Percentiles rank a stretch among this genome's conserved stretches.
phyloP scores from a whole-genome alignment of 148 eudicot species.

The Chenopodium berlandieri region DNA sequence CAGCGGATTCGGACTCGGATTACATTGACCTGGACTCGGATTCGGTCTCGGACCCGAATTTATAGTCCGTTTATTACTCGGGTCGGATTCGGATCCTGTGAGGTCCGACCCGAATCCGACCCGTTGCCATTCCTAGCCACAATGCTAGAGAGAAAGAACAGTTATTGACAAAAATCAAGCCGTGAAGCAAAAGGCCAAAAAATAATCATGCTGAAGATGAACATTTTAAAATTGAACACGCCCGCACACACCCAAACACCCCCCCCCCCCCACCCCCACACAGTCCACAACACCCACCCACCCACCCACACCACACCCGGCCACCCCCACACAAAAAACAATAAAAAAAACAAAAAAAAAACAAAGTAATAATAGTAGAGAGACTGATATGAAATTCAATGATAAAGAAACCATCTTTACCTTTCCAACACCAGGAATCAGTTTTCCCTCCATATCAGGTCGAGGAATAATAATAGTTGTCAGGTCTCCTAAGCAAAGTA shows the following conservation, averaged over 20 bases:
- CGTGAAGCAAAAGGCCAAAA: neutral
- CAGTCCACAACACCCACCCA: too few relatives aligned
- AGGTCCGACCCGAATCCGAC: too few relatives aligned
- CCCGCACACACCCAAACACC: too few relatives aligned
- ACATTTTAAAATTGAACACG: neutral
- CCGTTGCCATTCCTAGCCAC: neutral
- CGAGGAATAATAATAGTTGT: conserved; percentile 73
- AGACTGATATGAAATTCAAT: neutral
- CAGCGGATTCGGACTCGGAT: too few relatives aligned
- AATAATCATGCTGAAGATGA: neutral
- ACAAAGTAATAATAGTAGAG: neutral
- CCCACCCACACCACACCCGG: too few relatives aligned
- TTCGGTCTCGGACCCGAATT: too few relatives aligned
- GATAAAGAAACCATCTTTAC: conserved; percentile 36
- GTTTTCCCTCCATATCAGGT: conserved; percentile 54
- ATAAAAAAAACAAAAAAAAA: too few relatives aligned
- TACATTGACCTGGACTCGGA: too few relatives aligned
- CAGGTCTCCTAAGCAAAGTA: conserved; percentile 56
- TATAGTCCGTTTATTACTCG: too few relatives aligned
- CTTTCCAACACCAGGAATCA: conserved; percentile 78
- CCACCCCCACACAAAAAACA: too few relatives aligned
- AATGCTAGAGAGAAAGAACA: neutral
- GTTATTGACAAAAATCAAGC: neutral
- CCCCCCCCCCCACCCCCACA: too few relatives aligned
- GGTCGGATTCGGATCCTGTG: too few relatives aligned